These are phyloP conservation scores for Ganoderma sp. DNA, from an alignment of 1,284 basidiomycete genomes.

Conservation along the genomic window DNA sequence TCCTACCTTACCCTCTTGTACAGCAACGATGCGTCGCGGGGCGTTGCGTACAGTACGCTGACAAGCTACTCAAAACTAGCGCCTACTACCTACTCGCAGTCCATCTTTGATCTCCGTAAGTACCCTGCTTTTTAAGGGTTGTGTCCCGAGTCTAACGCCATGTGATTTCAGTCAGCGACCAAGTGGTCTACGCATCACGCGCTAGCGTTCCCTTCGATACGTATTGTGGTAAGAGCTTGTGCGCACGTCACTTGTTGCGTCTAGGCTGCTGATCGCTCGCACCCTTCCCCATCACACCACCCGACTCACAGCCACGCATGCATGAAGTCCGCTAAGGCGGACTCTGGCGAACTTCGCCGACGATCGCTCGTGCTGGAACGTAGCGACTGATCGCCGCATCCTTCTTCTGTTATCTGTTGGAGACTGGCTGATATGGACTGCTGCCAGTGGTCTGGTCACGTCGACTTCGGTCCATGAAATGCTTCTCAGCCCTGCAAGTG, in stretches of 20 bases:
- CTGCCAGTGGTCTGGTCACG: slow-evolving; percentile 58
- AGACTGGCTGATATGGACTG: slow-evolving; percentile 64
- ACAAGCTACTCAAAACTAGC: slow-evolving; percentile 64
- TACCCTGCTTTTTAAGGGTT: not conserved
- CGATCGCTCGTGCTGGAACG: not conserved
- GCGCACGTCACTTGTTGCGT: not conserved
- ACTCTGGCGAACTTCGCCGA: not conserved
- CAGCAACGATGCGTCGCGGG: slow-evolving; percentile 59
- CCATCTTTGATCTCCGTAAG: slow-evolving; percentile 64
- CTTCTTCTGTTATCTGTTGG: not conserved
- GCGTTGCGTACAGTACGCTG: slow-evolving; percentile 67
- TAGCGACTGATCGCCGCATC: not conserved
- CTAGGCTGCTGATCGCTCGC: not conserved
- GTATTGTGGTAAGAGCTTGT: slow-evolving; percentile 51
- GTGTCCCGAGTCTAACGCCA: not conserved
- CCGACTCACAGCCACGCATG: slow-evolving; percentile 15
- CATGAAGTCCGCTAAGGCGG: slow-evolving; percentile 17
- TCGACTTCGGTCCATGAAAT: slow-evolving; percentile 50
- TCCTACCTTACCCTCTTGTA: slow-evolving; percentile 64
- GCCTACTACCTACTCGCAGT: slow-evolving; percentile 57
- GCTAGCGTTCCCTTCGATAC: slow-evolving; percentile 66
- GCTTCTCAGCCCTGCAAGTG: slow-evolving; percentile 56
- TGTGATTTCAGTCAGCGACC: slow-evolving; percentile 50
- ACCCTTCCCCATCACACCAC: not conserved
- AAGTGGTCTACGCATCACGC: slow-evolving; percentile 63